Evolutionary conservation across 768 basidiomycete genomes (phyloP), one percentile per base, ranked within the genome.

Genomic region (Stropharia rugosoannulata): DNA sequence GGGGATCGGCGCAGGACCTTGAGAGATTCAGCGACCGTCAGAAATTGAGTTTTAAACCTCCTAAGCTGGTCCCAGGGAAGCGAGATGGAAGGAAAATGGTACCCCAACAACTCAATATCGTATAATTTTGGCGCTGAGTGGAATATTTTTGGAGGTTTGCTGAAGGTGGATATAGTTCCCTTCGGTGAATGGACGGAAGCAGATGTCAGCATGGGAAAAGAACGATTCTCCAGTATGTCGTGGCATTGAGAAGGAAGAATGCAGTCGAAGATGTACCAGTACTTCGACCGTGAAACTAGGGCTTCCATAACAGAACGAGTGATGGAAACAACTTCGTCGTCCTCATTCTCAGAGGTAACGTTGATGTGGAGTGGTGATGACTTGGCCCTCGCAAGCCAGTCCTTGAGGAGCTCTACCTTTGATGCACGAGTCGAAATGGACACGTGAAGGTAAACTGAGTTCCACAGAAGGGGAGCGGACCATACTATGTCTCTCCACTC

Each of bases 131-230:
- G 65, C 5, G 63, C 58, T 6, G 58, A 55, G 2, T 55, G 53
- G 46, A 68, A 64, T 51, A 68, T 68, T 36, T 64, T 54, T 1
- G 66, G 66, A 7, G 66, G 63, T 12, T 59, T 54, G 47, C 57
- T 66, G 55, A 68, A 68, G 2, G 66, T 62, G 5, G 63, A 60
- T 27, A 66, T 66, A 6, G 63, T 56, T n/a, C 66, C 63, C 46
- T 62, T 64, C 4, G 66, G 63, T 2, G 66, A 51, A 2, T 54
- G 56, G 18, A 62, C 36, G 3, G 49, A 55, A 12, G 60, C 58
- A 13, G 59, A 62, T 1, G 45, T 54, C 35, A 66, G 55, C 36
- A 52, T 54, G 16, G 66, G 63, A 46, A 68, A 66, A 22, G 54
- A 50, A 36, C 51, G 48, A 8, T 51, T 48, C 15, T 54, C 49